A percentile compares a stretch with the other conserved stretches of the same genome.
Conservation (phyloP, 2,329 filamentous ascomycete species). For the Emmonsia crescens region DNA sequence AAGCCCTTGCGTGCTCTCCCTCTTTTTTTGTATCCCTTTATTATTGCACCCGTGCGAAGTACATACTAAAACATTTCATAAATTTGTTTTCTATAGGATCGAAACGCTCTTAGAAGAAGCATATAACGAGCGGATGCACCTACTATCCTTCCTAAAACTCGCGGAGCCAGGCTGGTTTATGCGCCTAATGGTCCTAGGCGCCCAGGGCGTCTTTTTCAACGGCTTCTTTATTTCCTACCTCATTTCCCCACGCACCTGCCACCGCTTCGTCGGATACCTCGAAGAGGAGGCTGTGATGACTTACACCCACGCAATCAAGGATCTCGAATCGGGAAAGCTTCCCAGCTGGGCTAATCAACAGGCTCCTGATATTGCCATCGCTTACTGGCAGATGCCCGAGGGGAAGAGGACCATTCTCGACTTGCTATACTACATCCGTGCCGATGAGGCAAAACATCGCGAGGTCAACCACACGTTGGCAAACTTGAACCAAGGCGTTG, state of each 20-base stretch:
- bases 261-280: conserved; percentile 92
- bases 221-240: conserved; percentile 82
- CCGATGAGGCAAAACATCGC: conserved; percentile 80
- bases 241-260: conserved; percentile 72
- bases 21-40: neutral
- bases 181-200: conserved; percentile 80
- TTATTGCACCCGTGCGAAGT: neutral
- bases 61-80: conserved; percentile 1
- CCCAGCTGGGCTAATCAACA: conserved; percentile 69
- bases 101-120: conserved; percentile 82
- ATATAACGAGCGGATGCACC: conserved; percentile 90
- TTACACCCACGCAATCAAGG: conserved; percentile 78
- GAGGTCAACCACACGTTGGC: conserved; percentile 94
- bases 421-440: conserved; percentile 75
- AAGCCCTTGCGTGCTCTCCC: conserved; percentile 8
- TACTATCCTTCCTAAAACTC: conserved; percentile 87
- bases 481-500: conserved; percentile 72
- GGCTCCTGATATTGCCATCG: conserved; percentile 78
- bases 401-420: conserved; percentile 73
- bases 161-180: conserved; percentile 79
- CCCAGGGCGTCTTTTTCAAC: conserved; percentile 96
- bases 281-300: conserved; percentile 96
- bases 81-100: conserved; percentile 48
- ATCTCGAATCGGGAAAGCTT: conserved; percentile 73
- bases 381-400: conserved; percentile 93